These are phyloP conservation scores for Pyrrhoderma lamaoense DNA, from an alignment of 1,284 basidiomycete species.

Conservation along the genomic window DNA sequence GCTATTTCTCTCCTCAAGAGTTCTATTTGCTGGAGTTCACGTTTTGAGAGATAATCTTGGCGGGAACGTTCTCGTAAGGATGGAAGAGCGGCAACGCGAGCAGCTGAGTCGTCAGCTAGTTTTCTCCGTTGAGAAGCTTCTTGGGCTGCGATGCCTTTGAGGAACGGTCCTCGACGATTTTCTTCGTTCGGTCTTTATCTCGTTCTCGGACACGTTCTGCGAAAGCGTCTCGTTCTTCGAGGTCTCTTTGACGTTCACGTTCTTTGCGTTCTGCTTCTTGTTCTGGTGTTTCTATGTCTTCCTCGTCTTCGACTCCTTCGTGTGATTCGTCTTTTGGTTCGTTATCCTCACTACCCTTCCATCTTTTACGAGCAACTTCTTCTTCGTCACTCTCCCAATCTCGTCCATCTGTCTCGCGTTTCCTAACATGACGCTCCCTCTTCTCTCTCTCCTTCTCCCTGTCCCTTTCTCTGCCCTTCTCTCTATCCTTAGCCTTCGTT, in stretches of 20 bases:
- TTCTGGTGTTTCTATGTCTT: slow-evolving; percentile 50
- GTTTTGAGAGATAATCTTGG: slow-evolving; percentile 92
- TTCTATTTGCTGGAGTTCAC: slow-evolving; percentile 94
- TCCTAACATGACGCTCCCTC: slow-evolving; percentile 63
- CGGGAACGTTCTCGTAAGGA: slow-evolving; percentile 80
- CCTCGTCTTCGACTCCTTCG: slow-evolving; percentile 22
- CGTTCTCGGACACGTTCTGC: slow-evolving; percentile 80
- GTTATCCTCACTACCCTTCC: slow-evolving; percentile 31
- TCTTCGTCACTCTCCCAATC: slow-evolving; percentile 89
- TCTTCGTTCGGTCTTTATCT: slow-evolving; percentile 83
- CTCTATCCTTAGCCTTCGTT: slow-evolving; percentile 39
- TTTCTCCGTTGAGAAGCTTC: slow-evolving; percentile 78
- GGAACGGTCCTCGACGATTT: slow-evolving; percentile 88
- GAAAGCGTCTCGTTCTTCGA: slow-evolving; percentile 88
- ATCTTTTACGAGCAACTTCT: slow-evolving; percentile 53
- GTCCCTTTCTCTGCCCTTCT: too few species aligned
- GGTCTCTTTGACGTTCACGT: slow-evolving; percentile 70
- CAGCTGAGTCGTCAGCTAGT: slow-evolving; percentile 80
- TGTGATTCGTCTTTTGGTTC: slow-evolving; percentile 30
- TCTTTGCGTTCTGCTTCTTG: slow-evolving; percentile 69
- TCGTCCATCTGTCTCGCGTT: slow-evolving; percentile 69
- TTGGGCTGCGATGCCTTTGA: slow-evolving; percentile 70
- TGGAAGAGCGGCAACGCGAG: slow-evolving; percentile 74
- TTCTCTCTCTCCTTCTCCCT: slow-evolving; percentile 39
- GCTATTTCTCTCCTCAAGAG: slow-evolving; percentile 87